These are phyloP conservation scores for Lyophyllum shimeji DNA, from an alignment of 768 basidiomycete species.

Conservation along the genomic window DNA sequence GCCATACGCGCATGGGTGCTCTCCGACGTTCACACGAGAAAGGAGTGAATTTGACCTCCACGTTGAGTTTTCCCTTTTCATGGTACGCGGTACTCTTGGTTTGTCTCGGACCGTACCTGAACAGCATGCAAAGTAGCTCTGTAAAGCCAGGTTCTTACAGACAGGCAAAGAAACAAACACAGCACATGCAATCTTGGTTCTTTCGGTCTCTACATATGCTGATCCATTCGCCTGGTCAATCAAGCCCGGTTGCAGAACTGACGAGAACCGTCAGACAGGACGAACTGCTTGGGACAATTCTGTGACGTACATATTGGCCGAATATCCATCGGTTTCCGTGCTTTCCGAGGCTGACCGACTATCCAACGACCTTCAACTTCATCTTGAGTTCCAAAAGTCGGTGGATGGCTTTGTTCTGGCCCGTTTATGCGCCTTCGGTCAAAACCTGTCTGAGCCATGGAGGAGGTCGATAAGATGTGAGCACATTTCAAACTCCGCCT, in stretches of 20 bases:
- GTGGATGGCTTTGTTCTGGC: constrained; percentile 79
- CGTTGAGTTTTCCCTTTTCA: constrained; percentile 86
- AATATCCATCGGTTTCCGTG: constrained; percentile 61
- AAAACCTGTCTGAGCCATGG: constrained; percentile 56
- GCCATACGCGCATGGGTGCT: constrained; percentile 81
- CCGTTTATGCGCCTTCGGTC: constrained; percentile 91
- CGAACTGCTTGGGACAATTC: constrained; percentile 3
- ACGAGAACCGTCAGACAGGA: constrained; percentile 11
- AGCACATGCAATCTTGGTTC: constrained; percentile 92
- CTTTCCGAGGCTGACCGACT: constrained; percentile 41
- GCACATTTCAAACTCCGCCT: constrained; percentile 33
- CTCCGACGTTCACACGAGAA: constrained; percentile 80
- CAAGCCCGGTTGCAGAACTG: constrained; percentile 87
- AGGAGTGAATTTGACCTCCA: constrained; percentile 96
- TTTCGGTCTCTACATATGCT: constrained; percentile 92
- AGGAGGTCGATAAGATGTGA: not conserved
- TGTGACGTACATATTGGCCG: constrained; percentile 77
- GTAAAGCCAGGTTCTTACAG: constrained; percentile 3
- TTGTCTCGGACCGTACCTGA: constrained; percentile 83
- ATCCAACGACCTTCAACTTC: constrained; percentile 26
- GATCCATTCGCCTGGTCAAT: constrained; percentile 95
- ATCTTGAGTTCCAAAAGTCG: constrained; percentile 51
- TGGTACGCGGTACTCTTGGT: constrained; percentile 79
- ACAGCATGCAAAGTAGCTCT: constrained; percentile 6
- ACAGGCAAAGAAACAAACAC: constrained; percentile 60